Base-by-base conservation (phyloP, 257 asterid genomes). In the Henckelia pumila region DNA sequence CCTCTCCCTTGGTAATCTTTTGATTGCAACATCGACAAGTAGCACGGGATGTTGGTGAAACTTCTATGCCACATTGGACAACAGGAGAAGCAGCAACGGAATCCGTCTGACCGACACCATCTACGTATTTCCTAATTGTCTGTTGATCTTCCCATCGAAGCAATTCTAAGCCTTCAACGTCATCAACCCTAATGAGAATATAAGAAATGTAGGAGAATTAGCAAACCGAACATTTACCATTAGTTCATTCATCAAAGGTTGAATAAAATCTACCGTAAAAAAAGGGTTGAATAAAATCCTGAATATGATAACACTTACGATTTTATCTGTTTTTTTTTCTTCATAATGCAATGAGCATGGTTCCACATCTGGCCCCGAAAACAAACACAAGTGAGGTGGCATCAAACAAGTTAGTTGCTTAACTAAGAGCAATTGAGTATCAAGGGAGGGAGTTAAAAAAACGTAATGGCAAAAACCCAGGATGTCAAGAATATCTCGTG, bases 141-240 rank as follows among this genome's bases (percentile, higher is more conserved):
- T 91, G 88, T 52, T 88, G 99, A 73, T 94, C 97, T 73, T 91
- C 99, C 99, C 96, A 87, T 5, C 96, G 96, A 74, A 94, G 87
- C 70, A 75, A 73, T 70, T 94, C 97, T 63, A 94, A 53, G 52
- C 99, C 97, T 76, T 88, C 97, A 77, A 94, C 96, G 73, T 94
- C 99, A 65, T 84, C 95, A 78, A 67, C 71, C 63, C 99, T 94
- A 72, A 72, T 44, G 77, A 59, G 56, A 63, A 71, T 30, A 71
- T 61, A 56, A 23, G 47, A 8, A 59, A 53, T 20, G 58, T 28
- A 35, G 59, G 68, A 24, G 56, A 28, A 71, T 44, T 65, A 69
- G 56, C 52, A 57, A 73, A 73, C 33, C 32, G 58, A 20, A 4
- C 14, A 13, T 44, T 44, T 14, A 44, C 7, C 19, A 14, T 44